Conservation (phyloP, 176 grass and related monocot species). For the Ananas comosus region DNA sequence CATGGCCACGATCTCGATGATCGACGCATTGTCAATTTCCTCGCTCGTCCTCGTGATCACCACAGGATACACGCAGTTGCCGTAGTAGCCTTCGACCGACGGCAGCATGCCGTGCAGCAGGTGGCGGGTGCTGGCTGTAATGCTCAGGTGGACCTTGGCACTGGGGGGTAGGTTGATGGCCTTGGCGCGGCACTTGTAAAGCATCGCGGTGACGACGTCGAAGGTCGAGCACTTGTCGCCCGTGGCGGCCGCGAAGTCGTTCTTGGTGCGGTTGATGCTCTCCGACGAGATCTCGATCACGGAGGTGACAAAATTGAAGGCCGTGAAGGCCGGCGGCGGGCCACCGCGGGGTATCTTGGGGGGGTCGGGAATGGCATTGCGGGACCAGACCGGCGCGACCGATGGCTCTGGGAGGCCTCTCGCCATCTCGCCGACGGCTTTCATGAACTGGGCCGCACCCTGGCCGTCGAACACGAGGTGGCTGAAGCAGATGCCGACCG, state of each 20-base stretch:
- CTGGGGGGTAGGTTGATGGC: no score
- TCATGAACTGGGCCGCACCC: constrained; percentile 51
- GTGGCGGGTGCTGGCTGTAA: no score
- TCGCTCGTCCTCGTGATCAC: no score
- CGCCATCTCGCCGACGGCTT: constrained; percentile 54
- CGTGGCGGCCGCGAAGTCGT: constrained; percentile 29
- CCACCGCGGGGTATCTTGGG: constrained; percentile 32
- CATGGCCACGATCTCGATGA: no score
- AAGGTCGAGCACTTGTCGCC: constrained; percentile 53
- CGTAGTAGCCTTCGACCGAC: no score
- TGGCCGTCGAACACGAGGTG: constrained; percentile 57
- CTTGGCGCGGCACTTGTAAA: no score
- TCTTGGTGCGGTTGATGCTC: constrained; percentile 42
- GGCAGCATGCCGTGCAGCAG: no score
- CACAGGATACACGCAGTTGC: no score
- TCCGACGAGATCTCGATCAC: constrained; percentile 51
- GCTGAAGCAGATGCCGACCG: constrained; percentile 47
- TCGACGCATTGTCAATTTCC: no score
- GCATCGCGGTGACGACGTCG: no score
- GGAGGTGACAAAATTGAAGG: constrained; percentile 38
- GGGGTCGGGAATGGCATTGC: constrained; percentile 51
- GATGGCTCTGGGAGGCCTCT: constrained; percentile 30
- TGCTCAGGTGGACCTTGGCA: no score
- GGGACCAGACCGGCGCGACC: constrained; percentile 43
- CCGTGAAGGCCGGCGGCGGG: constrained; percentile 23